Conservation (phyloP, 1,139 yeast species). For the Kodamaea sp. region DNA sequence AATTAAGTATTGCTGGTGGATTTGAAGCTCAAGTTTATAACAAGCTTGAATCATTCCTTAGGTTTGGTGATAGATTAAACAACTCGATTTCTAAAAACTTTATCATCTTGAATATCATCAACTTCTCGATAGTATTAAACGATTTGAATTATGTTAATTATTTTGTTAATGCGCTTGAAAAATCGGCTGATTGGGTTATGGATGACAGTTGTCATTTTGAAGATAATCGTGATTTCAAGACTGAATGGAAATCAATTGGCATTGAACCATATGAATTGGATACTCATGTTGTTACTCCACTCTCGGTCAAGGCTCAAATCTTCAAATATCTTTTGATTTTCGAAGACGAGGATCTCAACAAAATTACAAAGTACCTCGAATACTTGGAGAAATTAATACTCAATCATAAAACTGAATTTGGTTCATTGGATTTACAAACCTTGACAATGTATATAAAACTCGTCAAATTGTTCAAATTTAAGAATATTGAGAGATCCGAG, state of each 20-base stretch:
- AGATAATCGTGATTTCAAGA: conserved; percentile 51
- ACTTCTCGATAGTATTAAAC: conserved; percentile 33
- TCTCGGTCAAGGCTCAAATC: conserved; percentile 7
- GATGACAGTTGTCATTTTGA: conserved; percentile 9
- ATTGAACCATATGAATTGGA: conserved; percentile 5
- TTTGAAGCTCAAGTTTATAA: conserved; percentile 54
- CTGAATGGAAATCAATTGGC: conserved; percentile 37
- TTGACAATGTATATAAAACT: conserved; percentile 11
- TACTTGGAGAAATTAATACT: conserved; percentile 8
- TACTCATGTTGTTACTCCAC: conserved; percentile 3
- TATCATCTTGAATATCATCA: conserved; percentile 32
- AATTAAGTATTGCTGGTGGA: conserved; percentile 42
- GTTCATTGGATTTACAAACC: no score
- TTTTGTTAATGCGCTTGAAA: conserved; percentile 19
- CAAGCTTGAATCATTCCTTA: conserved; percentile 59
- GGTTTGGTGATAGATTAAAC: conserved; percentile 42
- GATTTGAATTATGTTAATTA: conserved; percentile 31
- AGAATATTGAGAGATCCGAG: conserved; percentile 20
- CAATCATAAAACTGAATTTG: conserved; percentile 3
- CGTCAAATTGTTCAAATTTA: conserved; percentile 22
- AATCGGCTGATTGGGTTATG: conserved; percentile 5
- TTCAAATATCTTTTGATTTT: conserved; percentile 14
- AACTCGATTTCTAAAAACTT: conserved; percentile 37
- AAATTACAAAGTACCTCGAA: background rate
- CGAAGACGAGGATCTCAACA: conserved; percentile 7